These are phyloP conservation scores for Trichocladium uniseriatum DNA, from an alignment of 495 filamentous ascomycete species.

Conservation along the genomic window DNA sequence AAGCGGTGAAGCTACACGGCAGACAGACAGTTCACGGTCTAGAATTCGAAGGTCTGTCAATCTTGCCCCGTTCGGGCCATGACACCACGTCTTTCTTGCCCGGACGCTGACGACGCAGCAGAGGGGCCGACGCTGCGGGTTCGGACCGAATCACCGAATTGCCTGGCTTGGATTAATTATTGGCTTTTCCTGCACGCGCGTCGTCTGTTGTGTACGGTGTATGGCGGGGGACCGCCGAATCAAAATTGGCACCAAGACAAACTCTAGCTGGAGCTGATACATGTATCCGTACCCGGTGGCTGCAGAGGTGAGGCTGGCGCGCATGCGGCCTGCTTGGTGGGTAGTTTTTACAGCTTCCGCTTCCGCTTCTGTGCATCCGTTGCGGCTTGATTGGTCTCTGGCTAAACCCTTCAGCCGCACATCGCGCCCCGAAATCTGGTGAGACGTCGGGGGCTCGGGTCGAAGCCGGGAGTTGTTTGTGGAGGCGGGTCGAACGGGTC, in stretches of 20 bases:
- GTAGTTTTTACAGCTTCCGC: background rate
- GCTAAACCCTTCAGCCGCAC: background rate
- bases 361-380: too few relatives aligned
- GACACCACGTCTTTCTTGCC: too few relatives aligned
- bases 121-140: background rate
- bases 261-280: background rate
- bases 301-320: background rate
- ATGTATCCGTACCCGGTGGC: background rate
- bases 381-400: too few relatives aligned
- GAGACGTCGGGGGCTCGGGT: background rate
- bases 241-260: background rate
- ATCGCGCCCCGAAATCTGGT: background rate
- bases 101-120: background rate
- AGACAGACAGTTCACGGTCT: too few relatives aligned
- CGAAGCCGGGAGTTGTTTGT: background rate
- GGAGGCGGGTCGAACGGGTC: background rate
- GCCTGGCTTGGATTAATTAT: background rate
- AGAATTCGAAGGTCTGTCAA: too few relatives aligned
- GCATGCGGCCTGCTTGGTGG: background rate
- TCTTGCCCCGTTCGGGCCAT: too few relatives aligned
- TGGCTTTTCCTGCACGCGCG: background rate
- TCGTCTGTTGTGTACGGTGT: conserved; percentile 1
- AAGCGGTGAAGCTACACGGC: too few relatives aligned
- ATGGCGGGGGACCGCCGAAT: background rate
- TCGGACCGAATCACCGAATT: conserved; percentile 5